Conservation (phyloP, 2,329 filamentous ascomycete genomes). For the Trichophyton schoenleinii region DNA sequence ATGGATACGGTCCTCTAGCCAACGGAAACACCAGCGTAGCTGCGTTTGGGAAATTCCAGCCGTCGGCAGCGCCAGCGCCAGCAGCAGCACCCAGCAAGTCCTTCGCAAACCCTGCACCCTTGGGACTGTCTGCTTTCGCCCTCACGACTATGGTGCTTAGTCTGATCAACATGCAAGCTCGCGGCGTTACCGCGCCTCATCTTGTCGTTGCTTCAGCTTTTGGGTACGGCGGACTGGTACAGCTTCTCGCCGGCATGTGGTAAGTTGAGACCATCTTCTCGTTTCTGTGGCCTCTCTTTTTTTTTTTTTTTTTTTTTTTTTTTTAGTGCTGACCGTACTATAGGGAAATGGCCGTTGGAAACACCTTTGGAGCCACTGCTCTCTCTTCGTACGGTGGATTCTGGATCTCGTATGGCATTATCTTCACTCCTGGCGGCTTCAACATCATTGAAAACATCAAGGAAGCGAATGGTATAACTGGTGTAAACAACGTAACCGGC, state of each 20-base stretch:
- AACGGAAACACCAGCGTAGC: slow-evolving; percentile 39
- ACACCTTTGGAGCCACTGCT: slow-evolving; percentile 74
- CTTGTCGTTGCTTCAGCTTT: slow-evolving; percentile 58
- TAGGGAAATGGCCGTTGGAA: slow-evolving; percentile 78
- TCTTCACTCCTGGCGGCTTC: slow-evolving; percentile 57
- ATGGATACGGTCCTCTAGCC: slow-evolving; percentile 41
- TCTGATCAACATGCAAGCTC: slow-evolving; percentile 56
- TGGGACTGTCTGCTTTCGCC: slow-evolving; percentile 67
- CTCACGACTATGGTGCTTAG: slow-evolving; percentile 72
- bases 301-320: no score
- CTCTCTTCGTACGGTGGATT: slow-evolving; percentile 73
- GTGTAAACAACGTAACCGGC: slow-evolving; percentile 51
- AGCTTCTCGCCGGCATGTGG: slow-evolving; percentile 79
- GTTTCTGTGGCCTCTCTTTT: background rate
- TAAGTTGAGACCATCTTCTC: slow-evolving; percentile 29
- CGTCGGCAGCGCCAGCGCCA: slow-evolving; percentile 35
- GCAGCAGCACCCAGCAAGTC: slow-evolving; percentile 44
- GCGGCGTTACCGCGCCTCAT: slow-evolving; percentile 48
- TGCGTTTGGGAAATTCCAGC: slow-evolving; percentile 61
- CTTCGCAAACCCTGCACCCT: slow-evolving; percentile 66
- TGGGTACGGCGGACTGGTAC: slow-evolving; percentile 65
- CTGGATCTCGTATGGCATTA: slow-evolving; percentile 64
- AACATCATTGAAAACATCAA: slow-evolving; percentile 41
- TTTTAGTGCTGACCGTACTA: background rate
- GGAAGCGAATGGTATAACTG: slow-evolving; percentile 20